A percentile compares a stretch with the other conserved stretches of the same genome.
Conservation (phyloP, 495 filamentous ascomycete genomes). For the Collariella sp. region DNA sequence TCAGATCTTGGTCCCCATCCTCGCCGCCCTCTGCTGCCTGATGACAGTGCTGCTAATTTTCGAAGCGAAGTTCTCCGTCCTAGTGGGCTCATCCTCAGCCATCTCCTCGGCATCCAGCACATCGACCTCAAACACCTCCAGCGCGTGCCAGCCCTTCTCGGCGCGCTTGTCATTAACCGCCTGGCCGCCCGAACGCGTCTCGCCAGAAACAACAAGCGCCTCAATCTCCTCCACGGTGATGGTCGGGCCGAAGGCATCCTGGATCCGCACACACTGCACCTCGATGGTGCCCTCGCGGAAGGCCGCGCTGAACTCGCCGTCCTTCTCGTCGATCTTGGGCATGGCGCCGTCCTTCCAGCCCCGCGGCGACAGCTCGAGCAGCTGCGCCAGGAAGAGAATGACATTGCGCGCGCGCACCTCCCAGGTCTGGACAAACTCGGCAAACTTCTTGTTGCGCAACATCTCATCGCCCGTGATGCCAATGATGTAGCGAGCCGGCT, state of each 20-base stretch:
- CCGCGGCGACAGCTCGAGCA: conserved; percentile 48
- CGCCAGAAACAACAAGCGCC: conserved; percentile 78
- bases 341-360: conserved; percentile 28
- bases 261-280: conserved; percentile 72
- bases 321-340: conserved; percentile 20
- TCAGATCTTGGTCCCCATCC: conserved; percentile 12
- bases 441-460: conserved; percentile 79
- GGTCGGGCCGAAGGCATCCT: conserved; percentile 85
- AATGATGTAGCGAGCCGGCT: conserved; percentile 53
- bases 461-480: conserved; percentile 85
- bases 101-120: conserved; percentile 66
- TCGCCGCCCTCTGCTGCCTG: conserved; percentile 37
- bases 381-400: conserved; percentile 59
- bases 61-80: conserved; percentile 54
- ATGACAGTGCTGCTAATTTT: conserved; percentile 86
- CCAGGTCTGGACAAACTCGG: conserved; percentile 72
- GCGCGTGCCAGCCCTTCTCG: conserved; percentile 65
- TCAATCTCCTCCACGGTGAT: conserved; percentile 72
- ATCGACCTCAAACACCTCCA: conserved; percentile 87
- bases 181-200: conserved; percentile 75
- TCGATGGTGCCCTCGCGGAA: conserved; percentile 38
- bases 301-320: conserved; percentile 32
- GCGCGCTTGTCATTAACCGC: conserved; percentile 72
- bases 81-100: conserved; percentile 25
- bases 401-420: conserved; percentile 57